phyloP scores from a whole-genome alignment of 2,329 filamentous ascomycete genomes.

The Cytospora schulzeri region DNA sequence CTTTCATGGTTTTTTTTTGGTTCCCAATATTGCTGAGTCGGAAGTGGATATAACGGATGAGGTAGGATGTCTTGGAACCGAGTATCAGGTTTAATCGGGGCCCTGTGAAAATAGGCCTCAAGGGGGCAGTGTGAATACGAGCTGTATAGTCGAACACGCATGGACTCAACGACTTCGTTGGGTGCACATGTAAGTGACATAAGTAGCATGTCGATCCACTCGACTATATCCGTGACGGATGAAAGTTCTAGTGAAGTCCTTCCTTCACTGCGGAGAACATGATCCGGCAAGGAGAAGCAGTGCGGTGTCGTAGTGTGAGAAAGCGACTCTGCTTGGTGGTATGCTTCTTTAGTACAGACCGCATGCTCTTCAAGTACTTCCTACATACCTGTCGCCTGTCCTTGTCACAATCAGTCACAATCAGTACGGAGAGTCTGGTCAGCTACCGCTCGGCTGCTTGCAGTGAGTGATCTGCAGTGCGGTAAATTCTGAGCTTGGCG shows the following conservation, averaged over 20 bases:
- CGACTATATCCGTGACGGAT: background rate
- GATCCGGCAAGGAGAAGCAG: background rate
- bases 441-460: background rate
- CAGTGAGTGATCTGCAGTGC: background rate
- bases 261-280: background rate
- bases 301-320: background rate
- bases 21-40: too few relatives aligned
- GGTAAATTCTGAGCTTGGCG: background rate
- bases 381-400: background rate
- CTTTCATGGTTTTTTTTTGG: too few relatives aligned
- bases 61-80: background rate
- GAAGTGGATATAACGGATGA: too few relatives aligned
- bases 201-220: background rate
- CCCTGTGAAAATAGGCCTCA: background rate
- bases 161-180: background rate
- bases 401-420: background rate
- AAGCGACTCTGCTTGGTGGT: background rate
- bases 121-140: background rate
- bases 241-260: background rate
- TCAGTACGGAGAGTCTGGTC: background rate
- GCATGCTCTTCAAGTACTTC: background rate
- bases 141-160: background rate
- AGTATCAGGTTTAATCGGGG: background rate
- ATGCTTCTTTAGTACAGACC: background rate
- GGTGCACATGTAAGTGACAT: background rate